Conservation (phyloP, 2,329 filamentous ascomycete genomes). For the Apiospora malaysiana region DNA sequence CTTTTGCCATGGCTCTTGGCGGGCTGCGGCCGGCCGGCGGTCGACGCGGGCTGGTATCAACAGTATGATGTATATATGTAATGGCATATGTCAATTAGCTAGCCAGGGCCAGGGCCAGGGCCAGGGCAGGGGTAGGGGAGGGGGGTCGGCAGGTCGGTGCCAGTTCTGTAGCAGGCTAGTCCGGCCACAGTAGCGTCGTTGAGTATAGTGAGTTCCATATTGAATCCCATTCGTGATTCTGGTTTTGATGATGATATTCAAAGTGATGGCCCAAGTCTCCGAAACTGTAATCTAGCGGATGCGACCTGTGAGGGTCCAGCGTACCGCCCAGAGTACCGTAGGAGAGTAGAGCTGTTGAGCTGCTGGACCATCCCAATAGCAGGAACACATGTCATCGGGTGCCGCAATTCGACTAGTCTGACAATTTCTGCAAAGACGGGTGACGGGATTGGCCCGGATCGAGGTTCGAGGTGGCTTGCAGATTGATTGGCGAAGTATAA, state of each 20-base stretch:
- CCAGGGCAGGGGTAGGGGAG: no score
- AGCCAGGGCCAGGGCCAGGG: not conserved
- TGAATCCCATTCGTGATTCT: not conserved
- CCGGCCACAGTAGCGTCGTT: not conserved
- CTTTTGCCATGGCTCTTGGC: not conserved
- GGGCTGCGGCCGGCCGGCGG: no score
- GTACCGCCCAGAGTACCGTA: no score
- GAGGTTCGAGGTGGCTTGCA: not conserved
- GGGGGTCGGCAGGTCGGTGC: no score
- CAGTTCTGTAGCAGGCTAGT: not conserved
- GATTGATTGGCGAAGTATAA: not conserved
- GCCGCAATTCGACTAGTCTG: not conserved
- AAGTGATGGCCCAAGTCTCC: not conserved
- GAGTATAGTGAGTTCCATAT: not conserved
- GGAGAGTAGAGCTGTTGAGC: not conserved
- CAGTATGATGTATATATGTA: not conserved
- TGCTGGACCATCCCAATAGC: not conserved
- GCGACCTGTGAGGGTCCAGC: not conserved
- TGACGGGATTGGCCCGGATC: not conserved
- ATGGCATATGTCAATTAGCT: not conserved
- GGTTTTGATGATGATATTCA: not conserved
- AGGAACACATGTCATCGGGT: not conserved
- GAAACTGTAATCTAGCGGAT: not conserved
- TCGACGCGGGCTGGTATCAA: not conserved
- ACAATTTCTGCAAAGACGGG: not conserved